Base-by-base conservation (phyloP, 208 protist species). In the Leishmania martiniquensis region DNA sequence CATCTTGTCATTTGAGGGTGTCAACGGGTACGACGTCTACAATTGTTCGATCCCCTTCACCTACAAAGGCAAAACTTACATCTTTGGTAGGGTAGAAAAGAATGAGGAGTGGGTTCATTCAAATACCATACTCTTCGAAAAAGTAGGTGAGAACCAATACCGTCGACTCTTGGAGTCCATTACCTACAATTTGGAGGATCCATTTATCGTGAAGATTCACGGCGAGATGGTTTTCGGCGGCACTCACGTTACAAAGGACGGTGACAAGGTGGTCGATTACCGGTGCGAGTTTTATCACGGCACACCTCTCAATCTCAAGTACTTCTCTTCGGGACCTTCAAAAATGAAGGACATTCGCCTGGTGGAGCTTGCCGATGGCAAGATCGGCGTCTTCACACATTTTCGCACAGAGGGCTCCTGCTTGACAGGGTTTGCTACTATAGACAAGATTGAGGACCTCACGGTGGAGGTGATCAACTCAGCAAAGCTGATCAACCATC, bases 311-410 rank as follows among this genome's bases (percentile, higher is more conserved):
- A 77, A 87, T 62, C 60, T 87, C 22, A 85, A 82, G 65, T 91
- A 91, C 78, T 89, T 87, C 68, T 78, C 80, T 25, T 84, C 87
- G 1, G 87, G 87, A 1, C 87, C 87, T 7, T 76, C 84, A 25
- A 86, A 87, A 42, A 91, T 91, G 87, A 91, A 91, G 66, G 87
- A 91, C 47, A 84, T 91, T 32, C 82, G 87, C 25, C 47, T 91
- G 7, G 76, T 91, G 22, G 80, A 91, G 80, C 76, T 91, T 60
- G 77, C 82, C 32, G 73, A 91, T 70, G 77, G 82, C 49, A 82
- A 84, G 34, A 81, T 93, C 12, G 89, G 89, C 10, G 80, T 93
- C 51, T 93, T 93, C 54, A 91, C 89, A 7, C 87, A 87, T 63
- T 83, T 86, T 63, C 85, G 86, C 45, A 89, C 89, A 4, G 87